phyloP scores from a whole-genome alignment of 768 basidiomycete species.

The Amanita rubescens region DNA sequence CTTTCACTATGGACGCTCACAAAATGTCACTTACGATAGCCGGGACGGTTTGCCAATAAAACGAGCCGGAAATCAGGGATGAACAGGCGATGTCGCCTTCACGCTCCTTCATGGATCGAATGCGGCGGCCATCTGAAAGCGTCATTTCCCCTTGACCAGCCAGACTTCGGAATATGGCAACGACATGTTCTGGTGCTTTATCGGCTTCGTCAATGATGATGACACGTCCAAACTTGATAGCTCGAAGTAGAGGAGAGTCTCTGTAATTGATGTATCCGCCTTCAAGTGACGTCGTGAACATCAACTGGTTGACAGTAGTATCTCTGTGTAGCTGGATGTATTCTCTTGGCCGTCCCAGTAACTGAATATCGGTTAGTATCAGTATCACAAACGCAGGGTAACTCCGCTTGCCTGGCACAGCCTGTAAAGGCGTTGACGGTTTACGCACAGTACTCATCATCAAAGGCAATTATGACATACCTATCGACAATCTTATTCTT shows the following conservation, averaged over 20 bases:
- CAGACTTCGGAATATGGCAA: slow-evolving; percentile 63
- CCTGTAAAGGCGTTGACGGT: slow-evolving; percentile 18
- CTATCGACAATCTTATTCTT: slow-evolving; percentile 67
- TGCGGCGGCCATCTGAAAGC: slow-evolving; percentile 54
- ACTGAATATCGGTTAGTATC: slow-evolving; percentile 15
- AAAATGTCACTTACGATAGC: slow-evolving; percentile 44
- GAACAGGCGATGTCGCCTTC: slow-evolving; percentile 52
- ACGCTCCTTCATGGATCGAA: slow-evolving; percentile 36
- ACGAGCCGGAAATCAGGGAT: slow-evolving; percentile 59
- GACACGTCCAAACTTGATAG: slow-evolving; percentile 52
- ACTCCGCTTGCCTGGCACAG: slow-evolving; percentile 42
- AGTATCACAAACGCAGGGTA: too few species aligned
- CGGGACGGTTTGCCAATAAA: slow-evolving; percentile 58
- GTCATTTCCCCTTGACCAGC: slow-evolving; percentile 60
- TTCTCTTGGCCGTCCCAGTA: slow-evolving; percentile 54
- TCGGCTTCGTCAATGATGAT: slow-evolving; percentile 69
- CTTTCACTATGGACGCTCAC: not conserved
- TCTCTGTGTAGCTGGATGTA: slow-evolving; percentile 67
- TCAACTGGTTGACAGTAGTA: slow-evolving; percentile 63
- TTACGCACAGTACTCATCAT: not conserved
- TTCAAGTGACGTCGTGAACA: slow-evolving; percentile 60
- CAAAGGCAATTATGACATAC: slow-evolving; percentile 21
- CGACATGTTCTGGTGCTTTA: slow-evolving; percentile 68
- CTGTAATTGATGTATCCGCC: slow-evolving; percentile 50
- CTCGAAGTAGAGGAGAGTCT: slow-evolving; percentile 61